These are phyloP conservation scores for Danielozyma ontarioensis DNA, from an alignment of 805 yeast genomes.

Conservation along the genomic window DNA sequence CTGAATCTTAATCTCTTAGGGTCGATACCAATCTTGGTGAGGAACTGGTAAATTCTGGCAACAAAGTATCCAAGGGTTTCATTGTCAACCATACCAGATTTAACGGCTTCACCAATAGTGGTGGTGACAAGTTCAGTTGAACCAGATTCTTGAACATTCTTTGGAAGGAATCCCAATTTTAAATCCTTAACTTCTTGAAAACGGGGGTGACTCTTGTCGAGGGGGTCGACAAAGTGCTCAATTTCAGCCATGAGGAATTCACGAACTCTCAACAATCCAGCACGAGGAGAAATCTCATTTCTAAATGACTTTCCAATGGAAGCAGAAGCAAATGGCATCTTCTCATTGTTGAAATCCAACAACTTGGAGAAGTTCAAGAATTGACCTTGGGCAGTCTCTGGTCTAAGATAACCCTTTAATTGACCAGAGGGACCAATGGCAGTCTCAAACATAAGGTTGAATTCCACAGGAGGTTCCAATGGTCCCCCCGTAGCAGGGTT, in stretches of 20 bases:
- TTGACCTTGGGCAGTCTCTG: slow-evolving; percentile 99
- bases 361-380: slow-evolving; percentile 91
- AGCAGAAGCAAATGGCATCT: slow-evolving; percentile 99
- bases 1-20: slow-evolving; percentile 83
- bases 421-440: slow-evolving; percentile 99
- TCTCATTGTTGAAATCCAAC: slow-evolving; percentile 89
- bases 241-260: slow-evolving; percentile 99
- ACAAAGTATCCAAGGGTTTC: slow-evolving; percentile 96
- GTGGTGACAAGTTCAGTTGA: slow-evolving; percentile 58
- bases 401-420: slow-evolving; percentile 91
- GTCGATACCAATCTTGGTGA: slow-evolving; percentile 87
- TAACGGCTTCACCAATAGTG: slow-evolving; percentile 88
- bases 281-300: slow-evolving; percentile 97
- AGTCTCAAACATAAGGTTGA: slow-evolving; percentile 98
- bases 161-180: slow-evolving; percentile 75
- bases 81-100: slow-evolving; percentile 84
- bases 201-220: slow-evolving; percentile 74
- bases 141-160: slow-evolving; percentile 84
- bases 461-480: slow-evolving; percentile 87
- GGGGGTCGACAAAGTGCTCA: slow-evolving; percentile 97
- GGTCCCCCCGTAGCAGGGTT: slow-evolving; percentile 89
- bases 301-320: slow-evolving; percentile 98
- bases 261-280: slow-evolving; percentile 95
- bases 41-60: slow-evolving; percentile 85
- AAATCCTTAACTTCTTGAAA: slow-evolving; percentile 73